Evolutionary conservation across 306 rosid species (phyloP).

Genomic region (Lathyrus tuberosus): DNA sequence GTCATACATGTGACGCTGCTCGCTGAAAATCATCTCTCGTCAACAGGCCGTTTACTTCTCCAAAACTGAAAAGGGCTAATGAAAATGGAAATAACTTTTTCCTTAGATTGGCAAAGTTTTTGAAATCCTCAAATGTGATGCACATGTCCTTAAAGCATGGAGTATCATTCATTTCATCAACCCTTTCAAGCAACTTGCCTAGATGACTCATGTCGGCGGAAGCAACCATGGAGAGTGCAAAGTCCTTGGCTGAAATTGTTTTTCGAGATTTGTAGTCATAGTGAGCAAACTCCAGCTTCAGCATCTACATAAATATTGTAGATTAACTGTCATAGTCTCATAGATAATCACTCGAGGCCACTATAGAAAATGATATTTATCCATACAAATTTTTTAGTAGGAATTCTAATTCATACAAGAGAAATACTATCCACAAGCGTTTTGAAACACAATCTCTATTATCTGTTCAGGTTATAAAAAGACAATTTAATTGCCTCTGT

Average conservation of each 20-base stretch:
- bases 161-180: constrained; percentile 50
- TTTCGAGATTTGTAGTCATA: constrained; percentile 74
- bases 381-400: constrained; percentile 3
- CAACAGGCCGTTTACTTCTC: constrained; percentile 73
- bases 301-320: constrained; percentile 55
- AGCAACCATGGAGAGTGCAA: constrained; percentile 93
- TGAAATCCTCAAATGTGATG: constrained; percentile 82
- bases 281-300: constrained; percentile 79
- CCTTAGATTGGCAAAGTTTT: constrained; percentile 72
- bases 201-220: constrained; percentile 70
- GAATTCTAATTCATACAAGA: constrained; percentile 10
- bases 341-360: constrained; percentile 19
- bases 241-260: constrained; percentile 80
- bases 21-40: constrained; percentile 73
- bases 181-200: constrained; percentile 68
- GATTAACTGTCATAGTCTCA: not conserved
- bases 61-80: constrained; percentile 82
- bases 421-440: not conserved
- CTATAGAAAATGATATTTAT: constrained; percentile 29
- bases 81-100: constrained; percentile 70
- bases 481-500: not conserved
- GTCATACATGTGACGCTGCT: constrained; percentile 79
- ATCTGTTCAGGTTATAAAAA: not conserved
- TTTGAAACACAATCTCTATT: not conserved
- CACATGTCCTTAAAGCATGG: constrained; percentile 55